Conservation (phyloP, 2,329 filamentous ascomycete genomes). For the Penicillium janthinellum region DNA sequence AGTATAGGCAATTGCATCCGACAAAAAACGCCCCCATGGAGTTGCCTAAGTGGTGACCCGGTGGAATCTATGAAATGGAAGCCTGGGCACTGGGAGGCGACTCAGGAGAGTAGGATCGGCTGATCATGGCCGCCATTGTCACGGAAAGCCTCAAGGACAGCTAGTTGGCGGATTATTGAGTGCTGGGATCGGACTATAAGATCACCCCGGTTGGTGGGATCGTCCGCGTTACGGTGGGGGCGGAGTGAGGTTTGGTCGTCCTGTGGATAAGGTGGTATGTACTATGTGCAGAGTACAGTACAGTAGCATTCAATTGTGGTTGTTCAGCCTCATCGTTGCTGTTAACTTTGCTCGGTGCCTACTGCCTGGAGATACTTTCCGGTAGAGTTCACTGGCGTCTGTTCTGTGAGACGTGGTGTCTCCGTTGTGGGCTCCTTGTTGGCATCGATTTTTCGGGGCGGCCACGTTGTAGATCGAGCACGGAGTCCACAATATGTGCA, state of each 20-base stretch:
- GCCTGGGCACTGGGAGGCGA: background rate
- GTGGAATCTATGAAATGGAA: background rate
- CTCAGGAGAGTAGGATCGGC: background rate
- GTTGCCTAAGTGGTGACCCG: background rate
- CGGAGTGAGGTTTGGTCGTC: background rate
- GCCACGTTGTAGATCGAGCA: no score
- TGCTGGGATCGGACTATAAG: constrained; percentile 5
- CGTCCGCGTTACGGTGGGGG: background rate
- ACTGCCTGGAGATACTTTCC: background rate
- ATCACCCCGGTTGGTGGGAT: background rate
- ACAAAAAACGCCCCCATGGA: background rate
- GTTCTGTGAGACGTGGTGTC: background rate
- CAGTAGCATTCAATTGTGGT: no score
- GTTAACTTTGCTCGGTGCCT: background rate
- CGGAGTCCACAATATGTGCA: background rate
- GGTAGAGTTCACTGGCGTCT: background rate
- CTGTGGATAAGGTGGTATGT: background rate
- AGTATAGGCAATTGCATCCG: constrained; percentile 17
- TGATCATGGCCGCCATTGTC: constrained; percentile 6
- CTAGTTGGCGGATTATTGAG: background rate
- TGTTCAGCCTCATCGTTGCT: constrained; percentile 1
- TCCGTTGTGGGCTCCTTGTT: background rate
- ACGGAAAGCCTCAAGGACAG: background rate
- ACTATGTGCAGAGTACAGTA: no score
- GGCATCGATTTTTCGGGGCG: background rate